Evolutionary conservation across 2,329 filamentous ascomycete species (phyloP), one percentile per base, ranked within the genome.

Genomic region (Tympanopsis confertula): DNA sequence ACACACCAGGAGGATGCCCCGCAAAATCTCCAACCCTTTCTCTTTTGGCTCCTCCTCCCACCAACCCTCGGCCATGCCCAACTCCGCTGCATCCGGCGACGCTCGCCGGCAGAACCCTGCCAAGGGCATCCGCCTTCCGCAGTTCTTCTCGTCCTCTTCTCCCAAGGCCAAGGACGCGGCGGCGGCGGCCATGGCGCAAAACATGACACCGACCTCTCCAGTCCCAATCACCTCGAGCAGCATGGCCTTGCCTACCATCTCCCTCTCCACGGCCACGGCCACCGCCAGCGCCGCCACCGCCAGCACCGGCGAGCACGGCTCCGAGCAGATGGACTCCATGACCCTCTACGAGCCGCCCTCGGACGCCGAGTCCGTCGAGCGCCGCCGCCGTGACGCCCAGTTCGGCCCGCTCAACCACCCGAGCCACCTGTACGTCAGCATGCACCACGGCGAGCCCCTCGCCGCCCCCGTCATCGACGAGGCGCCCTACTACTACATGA

Each of bases 401-500:
- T 98, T 96, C 53, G 91, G 84, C 10, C 89, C 89, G n/a, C 68
- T 96, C 36, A 71, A 79, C 46, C 81, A 86, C 47, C 74, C 78
- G 37, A 82, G 73, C 51, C 89, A 98, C 61, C 74, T 85, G 54
- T 94, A 95, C 64, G 80, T 84, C 45, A 95, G 88, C 68, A 78
- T 82, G 58, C 87, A 93, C 56, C 78, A 83, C 43, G 89, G 88
- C 48, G 75, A 78, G 50, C 74, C 81, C 28, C 82, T 96, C 41
- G 78, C 79, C 33, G 75, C 86, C 28, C 88, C 89, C 4, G 68
- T 96, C 42, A 86, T 94, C 56, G 91, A 98, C 54, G 89, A 95
- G 58, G 89, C 91, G 29, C 86, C 89, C 14, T 96, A 95, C 66
- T 96, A 89, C 69, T 95, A 85, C 63, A 77, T 98, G 52, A 74